phyloP scores from a whole-genome alignment of 2,329 filamentous ascomycete species.

The Arthrobotrys sinensis region DNA sequence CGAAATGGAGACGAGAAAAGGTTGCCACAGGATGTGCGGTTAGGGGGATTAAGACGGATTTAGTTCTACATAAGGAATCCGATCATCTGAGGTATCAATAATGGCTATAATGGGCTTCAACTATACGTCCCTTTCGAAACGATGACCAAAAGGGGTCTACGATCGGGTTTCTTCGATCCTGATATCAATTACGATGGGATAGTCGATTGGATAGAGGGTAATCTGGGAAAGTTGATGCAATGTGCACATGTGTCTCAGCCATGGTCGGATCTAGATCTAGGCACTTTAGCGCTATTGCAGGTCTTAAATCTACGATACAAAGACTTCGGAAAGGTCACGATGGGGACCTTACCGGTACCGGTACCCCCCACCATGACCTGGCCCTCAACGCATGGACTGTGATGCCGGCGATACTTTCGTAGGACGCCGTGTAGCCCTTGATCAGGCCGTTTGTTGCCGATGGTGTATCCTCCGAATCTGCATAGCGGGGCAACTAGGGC shows the following conservation, averaged over 20 bases:
- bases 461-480: neutral
- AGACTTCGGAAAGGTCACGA: neutral
- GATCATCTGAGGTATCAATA: constrained; percentile 2
- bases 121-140: neutral
- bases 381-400: no score
- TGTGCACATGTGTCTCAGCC: constrained; percentile 41
- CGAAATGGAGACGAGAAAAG: neutral
- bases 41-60: neutral
- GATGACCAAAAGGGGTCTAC: neutral
- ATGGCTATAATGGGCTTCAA: no score
- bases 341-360: no score
- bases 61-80: neutral
- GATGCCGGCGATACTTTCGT: no score
- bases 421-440: no score
- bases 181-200: neutral
- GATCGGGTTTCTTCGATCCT: neutral
- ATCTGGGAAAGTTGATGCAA: constrained; percentile 8
- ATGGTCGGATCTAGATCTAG: constrained; percentile 41
- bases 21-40: neutral
- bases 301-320: neutral
- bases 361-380: no score
- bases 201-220: constrained; percentile 24
- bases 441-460: no score
- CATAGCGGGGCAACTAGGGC: neutral
- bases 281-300: no score